A percentile compares a stretch with the other conserved stretches of the same genome.
phyloP scores from a whole-genome alignment of 2,329 filamentous ascomycete genomes.

The Penicillium oxalicum region DNA sequence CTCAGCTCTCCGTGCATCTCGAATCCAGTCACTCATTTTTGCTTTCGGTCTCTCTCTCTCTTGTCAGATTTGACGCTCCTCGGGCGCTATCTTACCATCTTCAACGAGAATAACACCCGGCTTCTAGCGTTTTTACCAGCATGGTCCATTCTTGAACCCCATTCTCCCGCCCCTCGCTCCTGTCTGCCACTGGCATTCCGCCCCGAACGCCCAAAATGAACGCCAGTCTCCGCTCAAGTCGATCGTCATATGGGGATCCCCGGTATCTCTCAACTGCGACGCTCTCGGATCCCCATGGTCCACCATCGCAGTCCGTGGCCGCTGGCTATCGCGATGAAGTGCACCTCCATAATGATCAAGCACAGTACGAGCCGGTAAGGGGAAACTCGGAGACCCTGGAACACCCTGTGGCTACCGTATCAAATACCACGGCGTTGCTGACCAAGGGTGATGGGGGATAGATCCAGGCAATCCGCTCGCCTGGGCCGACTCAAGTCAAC shows the following conservation, averaged over 20 bases:
- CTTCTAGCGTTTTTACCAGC: background rate
- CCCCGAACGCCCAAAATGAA: constrained; percentile 26
- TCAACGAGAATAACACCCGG: too few species aligned
- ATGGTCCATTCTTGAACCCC: constrained; percentile 13
- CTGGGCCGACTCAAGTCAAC: constrained; percentile 36
- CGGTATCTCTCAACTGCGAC: constrained; percentile 31
- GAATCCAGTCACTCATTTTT: background rate
- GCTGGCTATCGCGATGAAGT: constrained; percentile 57
- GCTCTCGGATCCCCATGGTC: constrained; percentile 29
- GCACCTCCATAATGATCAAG: constrained; percentile 49
- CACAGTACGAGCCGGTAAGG: constrained; percentile 55
- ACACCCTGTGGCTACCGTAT: background rate
- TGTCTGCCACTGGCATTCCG: constrained; percentile 4
- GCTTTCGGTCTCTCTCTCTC: too few species aligned
- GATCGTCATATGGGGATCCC: constrained; percentile 39
- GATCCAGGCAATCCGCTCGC: constrained; percentile 46
- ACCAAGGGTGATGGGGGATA: constrained; percentile 24
- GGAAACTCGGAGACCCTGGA: background rate
- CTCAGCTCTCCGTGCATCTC: constrained; percentile 8
- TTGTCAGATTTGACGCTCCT: too few species aligned
- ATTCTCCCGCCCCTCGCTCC: background rate
- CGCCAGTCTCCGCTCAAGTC: constrained; percentile 35
- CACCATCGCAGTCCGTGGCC: constrained; percentile 45
- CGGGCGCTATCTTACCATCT: too few species aligned
- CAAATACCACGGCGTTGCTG: background rate